Conservation (phyloP, 805 yeast genomes). For the Metschnikowia continentalis region DNA sequence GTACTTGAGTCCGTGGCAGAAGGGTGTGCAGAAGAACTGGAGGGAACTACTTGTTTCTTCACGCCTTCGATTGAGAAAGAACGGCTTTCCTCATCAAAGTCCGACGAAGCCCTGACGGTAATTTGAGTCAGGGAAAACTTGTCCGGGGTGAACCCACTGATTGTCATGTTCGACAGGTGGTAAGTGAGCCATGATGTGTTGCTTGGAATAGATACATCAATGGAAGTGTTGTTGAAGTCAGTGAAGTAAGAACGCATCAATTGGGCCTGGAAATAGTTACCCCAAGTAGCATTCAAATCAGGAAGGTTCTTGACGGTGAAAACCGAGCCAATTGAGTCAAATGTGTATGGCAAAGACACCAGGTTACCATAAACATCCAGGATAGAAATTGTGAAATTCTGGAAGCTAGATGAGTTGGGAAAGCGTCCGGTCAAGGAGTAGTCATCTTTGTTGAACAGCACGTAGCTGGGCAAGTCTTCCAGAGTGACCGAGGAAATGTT, state of each 20-base stretch:
- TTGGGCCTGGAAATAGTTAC: constrained; percentile 53
- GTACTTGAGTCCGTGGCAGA: constrained; percentile 20
- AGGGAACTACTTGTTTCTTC: constrained; percentile 13
- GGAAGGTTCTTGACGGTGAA: constrained; percentile 53
- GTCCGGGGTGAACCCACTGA: constrained; percentile 59
- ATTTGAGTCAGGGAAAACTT: constrained; percentile 24
- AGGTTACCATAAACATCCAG: constrained; percentile 58
- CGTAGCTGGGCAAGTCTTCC: constrained; percentile 59
- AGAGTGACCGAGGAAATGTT: constrained; percentile 53
- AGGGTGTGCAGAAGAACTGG: constrained; percentile 26
- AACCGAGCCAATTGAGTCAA: constrained; percentile 50
- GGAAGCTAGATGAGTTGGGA: constrained; percentile 42
- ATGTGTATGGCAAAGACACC: constrained; percentile 53
- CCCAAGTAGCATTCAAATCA: constrained; percentile 65
- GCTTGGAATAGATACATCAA: constrained; percentile 41
- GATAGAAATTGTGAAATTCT: constrained; percentile 52
- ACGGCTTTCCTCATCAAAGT: constrained; percentile 26
- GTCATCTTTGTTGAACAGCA: constrained; percentile 37
- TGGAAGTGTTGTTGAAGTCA: constrained; percentile 45
- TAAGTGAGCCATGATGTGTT: constrained; percentile 61
- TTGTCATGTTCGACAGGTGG: constrained; percentile 55
- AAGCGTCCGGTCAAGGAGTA: constrained; percentile 51
- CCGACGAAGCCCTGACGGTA: constrained; percentile 27
- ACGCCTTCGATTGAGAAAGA: constrained; percentile 55
- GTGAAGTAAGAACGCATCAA: constrained; percentile 56